phyloP scores from a whole-genome alignment of 2,329 filamentous ascomycete genomes.

The Tricladium varicosporioides region DNA sequence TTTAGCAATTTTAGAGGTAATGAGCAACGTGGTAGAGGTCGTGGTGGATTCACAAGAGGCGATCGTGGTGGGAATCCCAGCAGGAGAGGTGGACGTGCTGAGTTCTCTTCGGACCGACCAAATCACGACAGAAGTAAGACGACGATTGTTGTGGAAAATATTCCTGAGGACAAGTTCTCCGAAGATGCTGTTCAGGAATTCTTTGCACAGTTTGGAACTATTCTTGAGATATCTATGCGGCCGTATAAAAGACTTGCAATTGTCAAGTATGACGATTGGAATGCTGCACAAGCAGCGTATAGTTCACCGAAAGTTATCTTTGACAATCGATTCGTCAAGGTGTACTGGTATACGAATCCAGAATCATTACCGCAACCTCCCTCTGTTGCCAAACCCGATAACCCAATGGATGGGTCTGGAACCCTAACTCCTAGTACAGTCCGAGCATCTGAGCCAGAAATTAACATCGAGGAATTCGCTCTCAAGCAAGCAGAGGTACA shows the following conservation, averaged over 20 bases:
- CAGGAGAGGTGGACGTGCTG: constrained; percentile 39
- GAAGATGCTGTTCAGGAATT: constrained; percentile 66
- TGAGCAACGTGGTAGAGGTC: constrained; percentile 30
- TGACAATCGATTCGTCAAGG: constrained; percentile 82
- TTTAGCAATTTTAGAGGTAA: constrained; percentile 20
- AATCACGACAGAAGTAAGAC: constrained; percentile 61
- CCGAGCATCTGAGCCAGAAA: constrained; percentile 41
- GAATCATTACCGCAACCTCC: constrained; percentile 31
- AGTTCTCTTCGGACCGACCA: constrained; percentile 64
- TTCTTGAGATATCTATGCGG: constrained; percentile 64
- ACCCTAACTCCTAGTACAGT: constrained; percentile 22
- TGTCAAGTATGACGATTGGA: constrained; percentile 66
- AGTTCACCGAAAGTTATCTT: constrained; percentile 78
- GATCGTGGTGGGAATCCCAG: constrained; percentile 20
- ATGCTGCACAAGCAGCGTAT: constrained; percentile 67
- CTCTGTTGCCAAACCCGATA: constrained; percentile 28
- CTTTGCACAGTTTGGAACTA: constrained; percentile 69
- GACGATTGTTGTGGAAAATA: constrained; percentile 73
- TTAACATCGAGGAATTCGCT: constrained; percentile 69
- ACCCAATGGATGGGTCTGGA: constrained; percentile 27
- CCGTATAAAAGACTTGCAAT: constrained; percentile 65
- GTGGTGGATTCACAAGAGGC: constrained; percentile 34
- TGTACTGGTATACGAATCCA: constrained; percentile 70
- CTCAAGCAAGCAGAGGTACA: constrained; percentile 72
- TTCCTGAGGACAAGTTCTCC: constrained; percentile 67